Evolutionary conservation across 495 filamentous ascomycete species (phyloP), one percentile per base, ranked within the genome.

Genomic region (Xeromyces bisporus): DNA sequence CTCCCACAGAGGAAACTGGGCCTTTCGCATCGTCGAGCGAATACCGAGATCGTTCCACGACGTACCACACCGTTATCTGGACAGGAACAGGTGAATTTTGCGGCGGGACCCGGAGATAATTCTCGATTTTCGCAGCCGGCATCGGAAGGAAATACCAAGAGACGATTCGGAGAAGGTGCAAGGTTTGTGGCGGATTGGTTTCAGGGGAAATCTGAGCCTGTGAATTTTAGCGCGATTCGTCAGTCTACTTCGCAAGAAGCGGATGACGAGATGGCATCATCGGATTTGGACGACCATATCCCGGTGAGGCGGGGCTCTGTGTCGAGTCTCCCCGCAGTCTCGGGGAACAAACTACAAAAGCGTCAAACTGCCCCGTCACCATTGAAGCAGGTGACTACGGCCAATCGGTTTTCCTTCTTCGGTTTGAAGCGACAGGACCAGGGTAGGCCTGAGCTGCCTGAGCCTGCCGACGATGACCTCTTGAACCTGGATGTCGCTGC

Each of bases 401-500:
- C 53, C 9, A 47, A 42, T 27, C 51, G 51, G 11, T 55, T 61
- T 37, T 54, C 46, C 3, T 53, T 58, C 37, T 56, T 61, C 38
- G 51, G 55, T 0, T 35, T 59, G 21, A 52, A 49, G 11, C 48
- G 51, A 28, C 46, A 50, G 27, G 34, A 46, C 23, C 46, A 40
- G 6, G 42, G 21, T 32, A 48, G 34, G 18, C 33, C 40, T 10
- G 42, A 40, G 15, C 47, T 41, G 14, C 58, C 33, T 34, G 53
- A 53, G 23, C 52, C 56, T 0, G 54, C 50, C 13, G 50, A 70
- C 32, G 75, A 81, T 41, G 75, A 80, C 37, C 58, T 82, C 23
- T 56, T 72, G 33, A 69, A 65, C 35, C 52, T 82, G 13, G 66
- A 80, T 45, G 67, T 84, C 37, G 52, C 66, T 16, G 52, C 63